Base-by-base conservation (phyloP, 768 basidiomycete genomes). In the Boletus rufocinnamomeus region DNA sequence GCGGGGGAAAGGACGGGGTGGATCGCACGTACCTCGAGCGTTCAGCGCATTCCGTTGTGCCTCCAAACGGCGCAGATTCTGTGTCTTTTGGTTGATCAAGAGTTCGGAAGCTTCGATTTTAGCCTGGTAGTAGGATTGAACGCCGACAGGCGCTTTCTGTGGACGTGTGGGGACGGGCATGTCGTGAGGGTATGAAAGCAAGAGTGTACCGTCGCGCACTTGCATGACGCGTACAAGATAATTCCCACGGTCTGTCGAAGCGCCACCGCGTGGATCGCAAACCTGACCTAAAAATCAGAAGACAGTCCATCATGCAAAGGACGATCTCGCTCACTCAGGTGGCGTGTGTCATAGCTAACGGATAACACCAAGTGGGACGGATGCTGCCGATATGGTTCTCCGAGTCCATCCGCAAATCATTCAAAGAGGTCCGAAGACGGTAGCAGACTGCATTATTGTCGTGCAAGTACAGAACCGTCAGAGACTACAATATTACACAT, bases 31-130 rank as follows among this genome's bases (percentile, higher is more conserved):
- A 95, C 95, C 95, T 81, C 94, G 80, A 16, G 95, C 94, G 73
- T 99, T 98, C 58, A 99, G 75, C 10, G 96, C 93, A 83, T 99
- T 99, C 59, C 97, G 82, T 72, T 98, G 95, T 8, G 96, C 97
- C 76, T 99, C 96, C 66, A 98, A 77, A 56, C 96, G 90, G 25
- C 96, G 82, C 55, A 99, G 72, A 76, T 98, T 98, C 79, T 98
- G 95, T 0, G 95, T 97, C 74, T 95, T 96, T 75, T 94, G 87
- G 75, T 95, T 97, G 63, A 98, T 97, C 43, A 91, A 82, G 30
- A 97, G 80, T 67, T 98, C 96, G 2, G 95, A 89, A 10, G 89
- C 80, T 70, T 98, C 95, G 37, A 98, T 98, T 78, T 98, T 99
- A 19, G 93, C 88, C 72, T 95, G 91, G 71, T 95, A 98, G 79